Evolutionary conservation across 306 rosid genomes (phyloP).

Genomic region (Rosa multiflora): DNA sequence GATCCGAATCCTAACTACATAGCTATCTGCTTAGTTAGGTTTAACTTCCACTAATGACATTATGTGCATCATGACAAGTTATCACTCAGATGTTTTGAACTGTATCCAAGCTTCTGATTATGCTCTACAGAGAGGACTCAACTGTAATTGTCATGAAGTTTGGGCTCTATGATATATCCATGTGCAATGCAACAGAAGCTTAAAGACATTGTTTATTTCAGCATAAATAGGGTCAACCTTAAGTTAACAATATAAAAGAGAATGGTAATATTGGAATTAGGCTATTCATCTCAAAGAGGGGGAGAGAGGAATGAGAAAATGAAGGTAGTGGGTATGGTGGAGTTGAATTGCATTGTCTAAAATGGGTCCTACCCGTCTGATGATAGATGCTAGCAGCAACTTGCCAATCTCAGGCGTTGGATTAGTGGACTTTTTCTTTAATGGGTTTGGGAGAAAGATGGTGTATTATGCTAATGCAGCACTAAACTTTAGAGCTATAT

Average conservation of each 20-base stretch:
- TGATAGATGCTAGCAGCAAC: slow-evolving; percentile 36
- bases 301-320: neutral
- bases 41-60: slow-evolving; percentile 1
- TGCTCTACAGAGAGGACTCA: slow-evolving; percentile 36
- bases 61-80: slow-evolving; percentile 16
- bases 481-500: neutral
- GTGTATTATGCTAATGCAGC: neutral
- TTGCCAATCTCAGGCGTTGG: slow-evolving; percentile 41
- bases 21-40: neutral
- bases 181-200: slow-evolving; percentile 44
- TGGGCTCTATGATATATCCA: slow-evolving; percentile 34
- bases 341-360: slow-evolving; percentile 28
- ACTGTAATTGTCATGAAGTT: slow-evolving; percentile 20
- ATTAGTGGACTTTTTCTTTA: slow-evolving; percentile 28
- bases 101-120: slow-evolving; percentile 3
- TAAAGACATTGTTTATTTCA: slow-evolving; percentile 13
- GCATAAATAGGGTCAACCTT: slow-evolving; percentile 32
- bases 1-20: neutral
- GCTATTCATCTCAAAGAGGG: neutral
- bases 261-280: slow-evolving; percentile 26
- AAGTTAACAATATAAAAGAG: slow-evolving; percentile 34
- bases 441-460: slow-evolving; percentile 4
- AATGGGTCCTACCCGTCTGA: slow-evolving; percentile 48
- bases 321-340: slow-evolving; percentile 30
- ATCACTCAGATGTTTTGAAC: slow-evolving; percentile 23